Base-by-base conservation (phyloP, 2,329 filamentous ascomycete species). In the Furcasterigmium furcatum region DNA sequence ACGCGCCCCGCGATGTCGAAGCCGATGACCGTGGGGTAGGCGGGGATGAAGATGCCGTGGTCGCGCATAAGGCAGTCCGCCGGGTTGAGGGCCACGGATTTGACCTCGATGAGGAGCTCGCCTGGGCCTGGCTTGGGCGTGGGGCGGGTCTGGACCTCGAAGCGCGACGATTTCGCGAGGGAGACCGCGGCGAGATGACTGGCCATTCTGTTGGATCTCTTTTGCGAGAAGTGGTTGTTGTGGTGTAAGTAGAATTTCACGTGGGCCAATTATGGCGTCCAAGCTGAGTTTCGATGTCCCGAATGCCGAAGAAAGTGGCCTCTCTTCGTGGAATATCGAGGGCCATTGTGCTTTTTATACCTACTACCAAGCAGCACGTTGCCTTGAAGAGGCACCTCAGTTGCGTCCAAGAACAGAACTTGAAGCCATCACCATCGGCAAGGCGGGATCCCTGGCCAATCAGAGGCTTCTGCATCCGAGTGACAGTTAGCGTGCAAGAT, bases 71-170 rank as follows among this genome's bases (percentile, higher is more conserved):
- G 38, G 42, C 18, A 46, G 46, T 78, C 74, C 42, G 72, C 63
- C 3, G 73, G 73, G 48, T 78, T 78, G 30, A 77, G 56, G 13
- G 72, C 73, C 5, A 76, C 56, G 4, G 73, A 70, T 42, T 72
- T 71, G 52, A 76, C 67, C 2, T 57, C 65, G 44, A 78, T 58
- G 20, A 77, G 71, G 43, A 78, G 59, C 36, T 78, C 73, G 24
- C 53, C 55, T 16, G 69, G 67, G 0, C 72, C 70, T 35, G 73
- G 70, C 8, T 66, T 67, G 4, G 71, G 73, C 0, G 72, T 76
- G 1, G 58, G 49, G 4, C 70, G 68, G 12, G 57, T 21, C 45
- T 60, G 61, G 34, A 74, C 13, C 46, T 63, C 40, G 22, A 74
- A 65, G 13, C 64, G 62, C 10, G 61, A 30, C 14, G 63, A 66